phyloP scores from a whole-genome alignment of 345 rosid species.

The Aurinia saxatilis region DNA sequence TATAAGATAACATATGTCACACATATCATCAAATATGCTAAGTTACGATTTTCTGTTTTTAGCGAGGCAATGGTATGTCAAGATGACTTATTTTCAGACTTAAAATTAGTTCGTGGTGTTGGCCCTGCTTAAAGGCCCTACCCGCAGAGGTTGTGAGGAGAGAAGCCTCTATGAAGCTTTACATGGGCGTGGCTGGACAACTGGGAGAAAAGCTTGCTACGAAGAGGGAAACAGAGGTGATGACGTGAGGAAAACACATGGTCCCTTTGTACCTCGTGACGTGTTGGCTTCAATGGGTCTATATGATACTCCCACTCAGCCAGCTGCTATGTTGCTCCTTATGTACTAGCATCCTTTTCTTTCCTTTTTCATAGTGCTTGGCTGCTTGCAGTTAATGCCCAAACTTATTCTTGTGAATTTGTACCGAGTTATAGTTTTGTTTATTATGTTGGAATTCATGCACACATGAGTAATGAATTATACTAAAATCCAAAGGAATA shows the following conservation, averaged over 20 bases:
- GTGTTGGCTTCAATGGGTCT: conserved; percentile 81
- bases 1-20: conserved; percentile 69
- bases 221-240: conserved; percentile 82
- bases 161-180: conserved; percentile 87
- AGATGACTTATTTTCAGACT: conserved; percentile 62
- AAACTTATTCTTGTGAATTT: neutral
- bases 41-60: conserved; percentile 89
- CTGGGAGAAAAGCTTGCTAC: conserved; percentile 91
- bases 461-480: too few relatives aligned
- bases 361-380: too few relatives aligned
- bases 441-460: neutral
- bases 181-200: conserved; percentile 99
- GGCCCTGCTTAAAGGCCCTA: conserved; percentile 96
- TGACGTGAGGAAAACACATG: conserved; percentile 76
- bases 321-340: conserved; percentile 85
- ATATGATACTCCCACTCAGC: conserved; percentile 79
- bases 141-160: conserved; percentile 91
- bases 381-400: neutral
- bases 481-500: too few relatives aligned
- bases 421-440: neutral
- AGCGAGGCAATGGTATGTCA: conserved; percentile 85
- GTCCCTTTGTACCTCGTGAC: conserved; percentile 63
- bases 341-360: too few relatives aligned
- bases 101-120: conserved; percentile 67
- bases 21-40: conserved; percentile 72